Evolutionary conservation across 2,329 filamentous ascomycete genomes (phyloP), one percentile per base, ranked within the genome.

Genomic region (Lasiodiplodia theobromae): DNA sequence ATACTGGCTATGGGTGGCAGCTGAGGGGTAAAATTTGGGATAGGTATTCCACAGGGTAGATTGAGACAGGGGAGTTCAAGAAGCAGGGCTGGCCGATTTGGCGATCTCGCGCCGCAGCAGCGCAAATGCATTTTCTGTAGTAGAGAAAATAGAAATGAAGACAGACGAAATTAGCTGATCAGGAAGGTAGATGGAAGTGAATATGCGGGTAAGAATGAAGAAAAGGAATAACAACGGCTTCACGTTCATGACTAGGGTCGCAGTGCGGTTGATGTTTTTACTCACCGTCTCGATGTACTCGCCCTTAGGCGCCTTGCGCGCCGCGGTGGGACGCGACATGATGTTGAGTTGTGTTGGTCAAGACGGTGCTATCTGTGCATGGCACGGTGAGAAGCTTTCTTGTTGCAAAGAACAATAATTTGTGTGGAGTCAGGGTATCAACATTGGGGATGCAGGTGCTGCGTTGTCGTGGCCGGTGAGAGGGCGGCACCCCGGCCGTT

Each of bases 241-340:
- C 12, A 28, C 49, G 40, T 28, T 8, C 25, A 16, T 25, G 3
- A 6, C 18, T 4, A 23, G 18, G n/a, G 2, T 21, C 14, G 12
- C 7, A 16, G 58, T 34, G 25, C 4, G 40, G 21, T 28, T 34
- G 5, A 47, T 47, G 23, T 4, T 40, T 40, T 52, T 21, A 77
- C 87, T 75, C 86, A 97, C 94, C 66, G 96, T 99, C 82, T 97
- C 95, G 71, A 99, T 97, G 79, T 97, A 98, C 81, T 97, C 94
- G 81, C 93, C 93, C 82, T 94, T 97, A 11, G 88, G 86, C 63
- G 89, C 85, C 77, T 94, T 92, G 74, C 80, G 74, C 18, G 70
- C 72, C 4, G 80, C 76, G 21, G 75, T 72, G 10, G 82, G 80
- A 44, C 83, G 77, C 21, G 83, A 83, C 79, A 83, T 83, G 58